A percentile compares a stretch with the other conserved stretches of the same genome.
These are phyloP conservation scores for Volvariella volvacea DNA, from an alignment of 1,284 basidiomycete genomes.

Conservation along the genomic window DNA sequence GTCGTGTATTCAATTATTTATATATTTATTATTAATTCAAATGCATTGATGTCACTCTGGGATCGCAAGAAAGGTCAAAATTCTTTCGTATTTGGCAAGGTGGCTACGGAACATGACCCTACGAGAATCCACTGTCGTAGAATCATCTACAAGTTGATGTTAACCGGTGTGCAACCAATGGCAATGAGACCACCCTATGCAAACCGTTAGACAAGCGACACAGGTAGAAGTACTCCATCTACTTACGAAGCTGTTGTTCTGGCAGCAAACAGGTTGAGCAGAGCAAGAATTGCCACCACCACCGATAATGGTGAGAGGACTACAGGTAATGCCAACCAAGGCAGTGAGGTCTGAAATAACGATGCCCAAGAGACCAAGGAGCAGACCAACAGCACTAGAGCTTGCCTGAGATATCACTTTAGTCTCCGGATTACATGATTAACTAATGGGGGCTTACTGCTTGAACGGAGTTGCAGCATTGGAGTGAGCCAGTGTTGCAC, in stretches of 20 bases:
- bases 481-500: slow-evolving; percentile 15
- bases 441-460: slow-evolving; percentile 7
- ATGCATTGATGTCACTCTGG: too few relatives aligned
- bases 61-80: too few relatives aligned
- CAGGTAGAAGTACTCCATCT: background rate
- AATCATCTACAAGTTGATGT: slow-evolving; percentile 14
- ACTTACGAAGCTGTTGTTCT: slow-evolving; percentile 18
- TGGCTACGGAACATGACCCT: too few relatives aligned
- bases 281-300: slow-evolving; percentile 14
- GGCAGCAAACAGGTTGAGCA: slow-evolving; percentile 21
- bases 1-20: too few relatives aligned
- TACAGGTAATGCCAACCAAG: slow-evolving; percentile 10
- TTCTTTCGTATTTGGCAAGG: too few relatives aligned
- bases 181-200: slow-evolving; percentile 11
- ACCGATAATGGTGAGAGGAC: slow-evolving; percentile 12
- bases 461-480: slow-evolving; percentile 15
- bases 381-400: background rate
- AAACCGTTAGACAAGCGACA: background rate
- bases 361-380: slow-evolving; percentile 1
- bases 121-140: too few relatives aligned
- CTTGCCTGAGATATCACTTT: slow-evolving; percentile 6
- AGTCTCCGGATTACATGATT: background rate
- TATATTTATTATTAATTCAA: too few relatives aligned
- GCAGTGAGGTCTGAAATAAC: background rate
- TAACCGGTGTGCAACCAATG: slow-evolving; percentile 16